These are phyloP conservation scores for Candida sanyaensis DNA, from an alignment of 1,139 yeast species.

Conservation along the genomic window DNA sequence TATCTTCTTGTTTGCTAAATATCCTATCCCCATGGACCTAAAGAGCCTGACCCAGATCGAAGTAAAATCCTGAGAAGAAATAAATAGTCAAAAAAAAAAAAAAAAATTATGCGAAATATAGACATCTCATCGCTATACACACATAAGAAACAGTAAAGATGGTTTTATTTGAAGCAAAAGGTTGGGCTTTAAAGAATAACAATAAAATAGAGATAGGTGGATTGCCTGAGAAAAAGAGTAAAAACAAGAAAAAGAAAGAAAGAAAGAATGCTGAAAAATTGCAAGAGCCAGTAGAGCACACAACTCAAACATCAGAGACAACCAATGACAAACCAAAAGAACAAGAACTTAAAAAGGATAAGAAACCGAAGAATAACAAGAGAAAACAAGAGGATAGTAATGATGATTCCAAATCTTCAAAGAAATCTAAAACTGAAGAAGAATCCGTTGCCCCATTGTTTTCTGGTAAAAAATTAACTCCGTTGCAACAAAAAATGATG, in stretches of 20 bases:
- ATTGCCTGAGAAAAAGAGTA: slow-evolving; percentile 32
- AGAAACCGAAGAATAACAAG: slow-evolving; percentile 12
- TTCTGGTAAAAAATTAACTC: slow-evolving; percentile 60
- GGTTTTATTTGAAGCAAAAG: slow-evolving; percentile 79
- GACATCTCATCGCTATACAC: slow-evolving; percentile 1
- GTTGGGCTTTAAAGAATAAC: slow-evolving; percentile 70
- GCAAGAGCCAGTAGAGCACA: slow-evolving; percentile 11
- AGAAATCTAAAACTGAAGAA: not conserved
- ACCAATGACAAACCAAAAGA: not conserved
- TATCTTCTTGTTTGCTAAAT: no score
- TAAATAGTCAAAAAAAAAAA: not conserved
- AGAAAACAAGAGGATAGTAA: slow-evolving; percentile 11
- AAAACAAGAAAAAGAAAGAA: slow-evolving; percentile 21
- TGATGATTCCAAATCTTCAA: slow-evolving; percentile 4
- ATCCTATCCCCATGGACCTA: not conserved
- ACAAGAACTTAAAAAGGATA: slow-evolving; percentile 8
- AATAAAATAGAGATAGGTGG: slow-evolving; percentile 49
- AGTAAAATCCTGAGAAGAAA: not conserved
- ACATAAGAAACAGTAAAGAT: slow-evolving; percentile 25
- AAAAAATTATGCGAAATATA: no score
- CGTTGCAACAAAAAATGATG: slow-evolving; percentile 94
- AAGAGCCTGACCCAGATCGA: not conserved
- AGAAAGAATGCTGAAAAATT: slow-evolving; percentile 15
- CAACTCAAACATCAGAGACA: slow-evolving; percentile 6
- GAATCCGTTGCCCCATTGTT: slow-evolving; percentile 19